phyloP scores from a whole-genome alignment of 176 grass and related monocot genomes.

The Thinopyrum elongatum region DNA sequence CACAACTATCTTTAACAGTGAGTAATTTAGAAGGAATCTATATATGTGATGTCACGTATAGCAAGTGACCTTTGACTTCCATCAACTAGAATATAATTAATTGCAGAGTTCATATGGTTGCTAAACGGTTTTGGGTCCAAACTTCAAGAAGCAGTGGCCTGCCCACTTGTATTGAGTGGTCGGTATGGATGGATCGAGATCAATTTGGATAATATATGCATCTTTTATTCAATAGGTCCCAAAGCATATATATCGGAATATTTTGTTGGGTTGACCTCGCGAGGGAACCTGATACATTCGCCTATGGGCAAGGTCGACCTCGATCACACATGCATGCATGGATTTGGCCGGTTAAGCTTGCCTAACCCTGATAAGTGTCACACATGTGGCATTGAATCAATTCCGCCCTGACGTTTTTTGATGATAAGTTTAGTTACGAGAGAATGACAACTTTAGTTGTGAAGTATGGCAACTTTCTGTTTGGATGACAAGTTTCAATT shows the following conservation, averaged over 20 bases:
- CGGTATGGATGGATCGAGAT: not conserved
- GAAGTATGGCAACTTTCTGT: too few species aligned
- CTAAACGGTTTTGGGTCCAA: not conserved
- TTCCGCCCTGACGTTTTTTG: too few species aligned
- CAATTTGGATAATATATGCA: not conserved
- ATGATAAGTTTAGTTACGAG: too few species aligned
- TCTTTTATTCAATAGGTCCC: conserved; percentile 8
- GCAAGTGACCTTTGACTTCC: not conserved
- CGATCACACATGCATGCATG: not conserved
- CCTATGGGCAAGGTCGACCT: not conserved
- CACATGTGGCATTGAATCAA: too few species aligned
- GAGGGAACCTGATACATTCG: not conserved
- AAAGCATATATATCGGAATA: not conserved
- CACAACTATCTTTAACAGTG: not conserved
- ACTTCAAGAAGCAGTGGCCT: not conserved
- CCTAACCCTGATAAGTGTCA: too few species aligned
- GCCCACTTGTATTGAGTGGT: not conserved
- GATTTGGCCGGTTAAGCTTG: not conserved
- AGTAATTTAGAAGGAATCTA: conserved; percentile 27
- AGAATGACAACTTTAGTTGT: too few species aligned
- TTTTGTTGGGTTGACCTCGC: not conserved
- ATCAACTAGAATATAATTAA: not conserved
- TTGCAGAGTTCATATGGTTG: not conserved
- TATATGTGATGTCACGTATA: not conserved
- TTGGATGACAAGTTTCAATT: too few species aligned